Conservation (phyloP, 768 basidiomycete genomes). For the Leccinum subgranulosum region DNA sequence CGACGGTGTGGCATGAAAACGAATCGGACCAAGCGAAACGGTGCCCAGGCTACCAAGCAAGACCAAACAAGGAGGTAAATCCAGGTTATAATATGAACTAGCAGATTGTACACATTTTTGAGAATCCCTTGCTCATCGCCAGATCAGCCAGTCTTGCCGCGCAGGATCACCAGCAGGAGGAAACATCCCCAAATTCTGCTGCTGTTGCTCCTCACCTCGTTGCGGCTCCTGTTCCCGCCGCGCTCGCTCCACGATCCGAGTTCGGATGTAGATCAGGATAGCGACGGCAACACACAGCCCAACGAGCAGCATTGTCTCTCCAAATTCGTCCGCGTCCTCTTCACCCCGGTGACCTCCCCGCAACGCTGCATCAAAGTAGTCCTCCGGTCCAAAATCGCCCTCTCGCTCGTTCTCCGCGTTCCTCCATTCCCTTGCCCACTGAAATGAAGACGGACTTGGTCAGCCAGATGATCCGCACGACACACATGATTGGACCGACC, state of each 20-base stretch:
- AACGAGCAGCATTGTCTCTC: constrained; percentile 78
- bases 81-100: no score
- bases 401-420: constrained; percentile 72
- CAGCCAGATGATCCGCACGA: not conserved
- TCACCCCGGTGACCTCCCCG: constrained; percentile 61
- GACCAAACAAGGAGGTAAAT: constrained; percentile 18
- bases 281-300: constrained; percentile 71
- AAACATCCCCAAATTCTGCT: constrained; percentile 45
- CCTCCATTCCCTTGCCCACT: constrained; percentile 79
- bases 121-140: constrained; percentile 28
- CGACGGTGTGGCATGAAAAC: constrained; percentile 5
- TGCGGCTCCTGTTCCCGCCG: constrained; percentile 57
- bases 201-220: constrained; percentile 31
- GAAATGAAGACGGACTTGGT: constrained; percentile 8
- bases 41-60: constrained; percentile 17
- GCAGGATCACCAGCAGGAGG: constrained; percentile 64
- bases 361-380: constrained; percentile 71
- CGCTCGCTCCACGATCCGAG: constrained; percentile 71
- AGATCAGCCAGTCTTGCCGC: constrained; percentile 62
- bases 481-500: constrained; percentile 36
- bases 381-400: constrained; percentile 75
- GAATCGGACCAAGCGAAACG: not conserved
- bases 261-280: constrained; percentile 73
- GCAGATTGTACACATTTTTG: not conserved
- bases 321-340: constrained; percentile 65